These are phyloP conservation scores for Syzygium aqueum DNA, from an alignment of 345 rosid species.

Conservation along the genomic window DNA sequence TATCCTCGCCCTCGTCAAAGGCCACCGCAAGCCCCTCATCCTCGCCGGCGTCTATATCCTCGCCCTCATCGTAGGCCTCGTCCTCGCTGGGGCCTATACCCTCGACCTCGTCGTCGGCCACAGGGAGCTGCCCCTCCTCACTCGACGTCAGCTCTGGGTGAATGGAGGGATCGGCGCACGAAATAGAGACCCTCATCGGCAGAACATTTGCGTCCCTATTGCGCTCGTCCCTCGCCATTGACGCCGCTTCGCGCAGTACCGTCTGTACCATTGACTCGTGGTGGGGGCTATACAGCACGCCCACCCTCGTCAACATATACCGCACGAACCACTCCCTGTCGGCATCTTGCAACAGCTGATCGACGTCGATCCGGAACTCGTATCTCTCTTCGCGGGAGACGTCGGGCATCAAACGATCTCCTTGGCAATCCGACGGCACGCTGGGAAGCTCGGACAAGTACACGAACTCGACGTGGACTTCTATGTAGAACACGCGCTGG, in stretches of 20 bases:
- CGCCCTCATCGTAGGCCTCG: no score
- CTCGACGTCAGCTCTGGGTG: not conserved
- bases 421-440: not conserved
- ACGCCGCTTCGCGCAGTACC: not conserved
- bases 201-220: not conserved
- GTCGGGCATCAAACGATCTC: not conserved
- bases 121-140: not conserved
- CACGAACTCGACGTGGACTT: not conserved
- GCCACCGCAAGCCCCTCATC: not conserved
- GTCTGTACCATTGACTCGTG: not conserved
- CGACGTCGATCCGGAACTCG: not conserved
- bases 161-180: not conserved
- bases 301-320: not conserved
- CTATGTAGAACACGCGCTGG: not conserved
- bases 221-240: not conserved
- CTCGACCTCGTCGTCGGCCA: not conserved
- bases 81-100: no score
- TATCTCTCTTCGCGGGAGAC: not conserved
- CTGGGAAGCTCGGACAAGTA: not conserved
- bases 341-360: not conserved
- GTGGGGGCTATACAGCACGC: not conserved
- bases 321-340: not conserved
- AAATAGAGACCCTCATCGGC: not conserved
- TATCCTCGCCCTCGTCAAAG: not conserved
- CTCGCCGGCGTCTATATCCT: not conserved